Base-by-base conservation (phyloP, 2,329 filamentous ascomycete genomes). In the Fusarium sulawesiense region DNA sequence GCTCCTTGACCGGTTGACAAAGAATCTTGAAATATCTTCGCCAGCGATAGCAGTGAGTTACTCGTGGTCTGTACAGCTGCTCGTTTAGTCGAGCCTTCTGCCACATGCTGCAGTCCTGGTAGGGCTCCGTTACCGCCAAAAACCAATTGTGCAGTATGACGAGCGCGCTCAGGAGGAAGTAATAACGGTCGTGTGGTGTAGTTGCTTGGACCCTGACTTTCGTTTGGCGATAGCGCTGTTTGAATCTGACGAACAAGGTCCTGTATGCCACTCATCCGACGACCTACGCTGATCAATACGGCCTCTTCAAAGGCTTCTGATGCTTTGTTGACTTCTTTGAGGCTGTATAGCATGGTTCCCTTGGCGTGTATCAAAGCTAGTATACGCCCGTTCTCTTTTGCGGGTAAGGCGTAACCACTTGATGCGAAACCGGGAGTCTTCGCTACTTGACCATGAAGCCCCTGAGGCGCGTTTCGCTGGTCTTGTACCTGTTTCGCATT, bases 11-110 rank as follows among this genome's bases (percentile, higher is more conserved):
- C 90, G 60, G 88, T 93, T 4, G 95, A 93, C 89, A 98, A 95
- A 30, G 93, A 91, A 81, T 99, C 96, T 79, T 99, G 96, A 70
- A 97, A 97, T 37, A 99, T 99, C 80, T 99, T 99, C 23, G 96
- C 96, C 42, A 99, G 83, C 0, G 96, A 99, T 3, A 99, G 85
- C 20, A 99, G 84, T 1, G 95, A 97, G 77, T 99, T 99, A 79
- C 96, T 98, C 0, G 94, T 98, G 1, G 94, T 98, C 14, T 94
- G 94, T 25, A 97, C 87, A 4, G 94, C 94, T 9, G 93, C 92
- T 76, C 91, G 92, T 72, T 89, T 89, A 18, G 93, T 88, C 45
- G 91, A 84, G 13, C 90, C 91, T 46, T 93, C 89, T 2, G 89
- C 83, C 5, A 76, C 67, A 66, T 74, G 57, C 97, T 87, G 78